Evolutionary conservation across 1,284 basidiomycete genomes (phyloP).

Genomic region (Termitomyces sp.): DNA sequence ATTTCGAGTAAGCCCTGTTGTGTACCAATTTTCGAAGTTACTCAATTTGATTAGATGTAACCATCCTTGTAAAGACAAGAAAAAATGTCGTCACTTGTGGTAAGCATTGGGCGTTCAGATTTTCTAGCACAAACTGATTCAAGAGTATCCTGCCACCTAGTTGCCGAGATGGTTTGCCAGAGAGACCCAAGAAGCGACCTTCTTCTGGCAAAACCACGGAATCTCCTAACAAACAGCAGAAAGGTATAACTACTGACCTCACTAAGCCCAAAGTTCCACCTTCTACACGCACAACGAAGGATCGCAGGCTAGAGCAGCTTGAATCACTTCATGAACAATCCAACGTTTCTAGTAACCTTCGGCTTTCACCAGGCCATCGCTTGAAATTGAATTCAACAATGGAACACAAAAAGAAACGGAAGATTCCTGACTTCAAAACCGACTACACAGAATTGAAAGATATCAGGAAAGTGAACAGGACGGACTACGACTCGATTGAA

Average conservation of each 20-base stretch:
- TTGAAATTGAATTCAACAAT: slow-evolving; percentile 38
- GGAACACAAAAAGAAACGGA: slow-evolving; percentile 27
- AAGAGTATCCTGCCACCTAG: slow-evolving; percentile 35
- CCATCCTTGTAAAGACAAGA: slow-evolving; percentile 75
- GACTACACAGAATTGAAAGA: slow-evolving; percentile 45
- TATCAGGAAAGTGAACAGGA: slow-evolving; percentile 7
- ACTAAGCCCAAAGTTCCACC: slow-evolving; percentile 15
- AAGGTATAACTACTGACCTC: neutral
- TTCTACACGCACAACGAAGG: slow-evolving; percentile 16
- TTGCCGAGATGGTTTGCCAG: slow-evolving; percentile 63
- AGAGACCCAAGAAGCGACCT: slow-evolving; percentile 39
- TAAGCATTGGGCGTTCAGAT: slow-evolving; percentile 27
- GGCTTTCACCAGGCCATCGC: slow-evolving; percentile 37
- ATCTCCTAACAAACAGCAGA: slow-evolving; percentile 5
- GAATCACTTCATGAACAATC: slow-evolving; percentile 43
- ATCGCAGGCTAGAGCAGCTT: slow-evolving; percentile 35
- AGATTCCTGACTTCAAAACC: slow-evolving; percentile 47
- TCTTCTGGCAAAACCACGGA: slow-evolving; percentile 15
- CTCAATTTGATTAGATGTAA: slow-evolving; percentile 51
- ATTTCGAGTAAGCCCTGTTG: slow-evolving; percentile 36
- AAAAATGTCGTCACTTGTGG: slow-evolving; percentile 71
- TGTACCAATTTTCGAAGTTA: neutral
- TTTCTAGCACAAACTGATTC: slow-evolving; percentile 9
- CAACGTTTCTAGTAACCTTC: slow-evolving; percentile 37
- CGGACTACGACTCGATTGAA: slow-evolving; percentile 22